Evolutionary conservation across 2,329 filamentous ascomycete species (phyloP).

Genomic region (Alternaria ethzedia): DNA sequence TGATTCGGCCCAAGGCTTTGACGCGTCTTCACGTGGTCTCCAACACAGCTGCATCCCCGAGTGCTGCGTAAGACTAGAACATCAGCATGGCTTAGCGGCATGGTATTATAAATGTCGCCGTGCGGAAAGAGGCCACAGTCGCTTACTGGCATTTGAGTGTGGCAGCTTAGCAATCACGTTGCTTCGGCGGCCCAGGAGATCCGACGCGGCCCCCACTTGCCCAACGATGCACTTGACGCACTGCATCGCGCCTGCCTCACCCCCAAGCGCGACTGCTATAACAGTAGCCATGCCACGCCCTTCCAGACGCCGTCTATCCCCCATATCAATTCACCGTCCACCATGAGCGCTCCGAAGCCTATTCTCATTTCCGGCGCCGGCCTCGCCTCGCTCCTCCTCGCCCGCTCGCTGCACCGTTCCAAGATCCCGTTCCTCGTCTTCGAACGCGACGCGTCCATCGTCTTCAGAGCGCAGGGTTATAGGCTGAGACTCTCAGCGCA

Average conservation of each 20-base stretch:
- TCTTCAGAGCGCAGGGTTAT: conserved; percentile 68
- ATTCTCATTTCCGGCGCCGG: conserved; percentile 49
- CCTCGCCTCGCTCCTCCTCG: conserved; percentile 41
- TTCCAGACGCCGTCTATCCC: not conserved
- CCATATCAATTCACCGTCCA: not conserved
- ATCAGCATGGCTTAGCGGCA: not conserved
- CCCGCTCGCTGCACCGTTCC: conserved; percentile 35
- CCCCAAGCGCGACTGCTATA: not conserved
- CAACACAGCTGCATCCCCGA: not conserved
- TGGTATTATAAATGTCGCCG: not conserved
- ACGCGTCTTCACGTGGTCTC: not conserved
- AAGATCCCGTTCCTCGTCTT: conserved; percentile 44
- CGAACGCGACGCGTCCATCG: conserved; percentile 54
- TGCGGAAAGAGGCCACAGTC: not conserved
- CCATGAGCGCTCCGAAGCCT: conserved; percentile 43
- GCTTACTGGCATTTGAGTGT: not conserved
- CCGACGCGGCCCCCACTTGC: not conserved
- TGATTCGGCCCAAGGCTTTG: not conserved
- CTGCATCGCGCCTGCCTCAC: not conserved
- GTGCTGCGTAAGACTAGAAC: not conserved
- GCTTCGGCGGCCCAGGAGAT: not conserved
- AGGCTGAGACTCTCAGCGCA: conserved; percentile 63
- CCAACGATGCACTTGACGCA: not conserved
- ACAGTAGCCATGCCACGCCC: conserved; percentile 1
- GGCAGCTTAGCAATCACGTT: conserved; percentile 1